Evolutionary conservation across 2,329 filamentous ascomycete species (phyloP).

Genomic region (Helotiales sp.): DNA sequence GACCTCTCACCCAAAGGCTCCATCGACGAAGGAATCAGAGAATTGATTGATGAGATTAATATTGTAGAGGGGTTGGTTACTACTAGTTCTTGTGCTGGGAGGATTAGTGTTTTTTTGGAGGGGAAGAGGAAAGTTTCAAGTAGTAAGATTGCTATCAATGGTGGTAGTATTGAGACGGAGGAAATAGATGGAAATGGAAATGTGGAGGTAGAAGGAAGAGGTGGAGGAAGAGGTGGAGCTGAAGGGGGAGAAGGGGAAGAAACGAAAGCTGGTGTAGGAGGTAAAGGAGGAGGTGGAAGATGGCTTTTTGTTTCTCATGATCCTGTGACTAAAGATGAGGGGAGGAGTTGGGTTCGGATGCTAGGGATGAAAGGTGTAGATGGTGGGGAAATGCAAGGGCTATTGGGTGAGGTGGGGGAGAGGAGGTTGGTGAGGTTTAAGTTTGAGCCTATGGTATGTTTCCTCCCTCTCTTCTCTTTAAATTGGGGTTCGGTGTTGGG

Average conservation of each 20-base stretch:
- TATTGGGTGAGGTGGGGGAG: slow-evolving; percentile 4
- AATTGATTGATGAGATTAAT: slow-evolving; percentile 80
- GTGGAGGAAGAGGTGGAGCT: slow-evolving; percentile 10
- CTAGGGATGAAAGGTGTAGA: slow-evolving; percentile 44
- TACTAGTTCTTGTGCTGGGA: slow-evolving; percentile 88
- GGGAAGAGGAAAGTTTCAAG: slow-evolving; percentile 55
- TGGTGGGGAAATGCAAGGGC: slow-evolving; percentile 10
- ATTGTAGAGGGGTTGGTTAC: slow-evolving; percentile 73
- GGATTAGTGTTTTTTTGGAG: slow-evolving; percentile 86
- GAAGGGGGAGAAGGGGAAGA: slow-evolving; percentile 8
- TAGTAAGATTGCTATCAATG: too few relatives aligned
- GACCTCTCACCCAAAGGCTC: slow-evolving; percentile 89
- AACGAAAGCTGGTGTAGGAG: slow-evolving; percentile 62
- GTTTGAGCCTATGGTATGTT: slow-evolving; percentile 87
- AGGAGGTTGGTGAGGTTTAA: slow-evolving; percentile 76
- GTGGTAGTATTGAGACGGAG: neutral
- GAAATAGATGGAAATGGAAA: slow-evolving; percentile 1
- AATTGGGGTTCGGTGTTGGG: neutral
- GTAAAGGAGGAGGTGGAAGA: slow-evolving; percentile 79
- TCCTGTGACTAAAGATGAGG: slow-evolving; percentile 46
- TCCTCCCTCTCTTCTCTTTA: neutral
- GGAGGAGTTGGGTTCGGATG: slow-evolving; percentile 26
- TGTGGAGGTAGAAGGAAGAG: slow-evolving; percentile 22
- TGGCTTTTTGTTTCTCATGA: slow-evolving; percentile 92
- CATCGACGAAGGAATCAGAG: slow-evolving; percentile 75